A percentile compares a stretch with the other conserved stretches of the same genome.
These are phyloP conservation scores for Theileria luwenshuni DNA, from an alignment of 169 alveolate species.

Conservation along the genomic window DNA sequence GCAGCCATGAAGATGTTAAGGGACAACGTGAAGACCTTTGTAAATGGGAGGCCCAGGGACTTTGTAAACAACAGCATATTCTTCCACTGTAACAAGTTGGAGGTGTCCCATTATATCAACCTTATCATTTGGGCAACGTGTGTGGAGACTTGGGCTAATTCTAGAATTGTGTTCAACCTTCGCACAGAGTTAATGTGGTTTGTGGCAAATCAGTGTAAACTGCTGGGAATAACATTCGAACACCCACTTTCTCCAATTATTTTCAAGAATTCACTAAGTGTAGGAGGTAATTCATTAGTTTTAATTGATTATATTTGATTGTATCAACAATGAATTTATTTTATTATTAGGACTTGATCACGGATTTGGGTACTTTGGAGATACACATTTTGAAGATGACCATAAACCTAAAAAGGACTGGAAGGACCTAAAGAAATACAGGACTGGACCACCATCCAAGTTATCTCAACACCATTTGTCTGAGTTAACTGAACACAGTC, in stretches of 20 bases:
- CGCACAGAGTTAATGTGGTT: constrained; percentile 63
- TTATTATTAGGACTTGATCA: too few species aligned
- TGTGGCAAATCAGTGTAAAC: constrained; percentile 69
- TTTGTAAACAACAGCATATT: constrained; percentile 77
- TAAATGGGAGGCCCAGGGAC: constrained; percentile 81
- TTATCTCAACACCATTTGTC: constrained; percentile 11
- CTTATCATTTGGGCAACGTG: constrained; percentile 70
- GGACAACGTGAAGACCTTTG: constrained; percentile 76
- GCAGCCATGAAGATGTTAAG: constrained; percentile 80
- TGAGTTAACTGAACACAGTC: not conserved
- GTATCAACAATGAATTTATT: too few species aligned
- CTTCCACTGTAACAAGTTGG: constrained; percentile 75
- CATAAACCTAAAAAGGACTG: constrained; percentile 9
- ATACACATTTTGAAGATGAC: constrained; percentile 5
- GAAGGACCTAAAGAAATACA: not conserved
- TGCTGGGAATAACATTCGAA: constrained; percentile 75
- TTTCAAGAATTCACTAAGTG: constrained; percentile 44
- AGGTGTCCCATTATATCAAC: constrained; percentile 77
- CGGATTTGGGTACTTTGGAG: too few species aligned
- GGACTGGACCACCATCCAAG: not conserved
- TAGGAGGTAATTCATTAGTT: too few species aligned
- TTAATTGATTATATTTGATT: too few species aligned
- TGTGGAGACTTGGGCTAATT: constrained; percentile 72
- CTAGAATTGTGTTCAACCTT: constrained; percentile 63
- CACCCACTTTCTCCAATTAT: constrained; percentile 64